Percentiles rank a stretch among this genome's conserved stretches.
Conservation (phyloP, 805 yeast species). For the Starmerella bombicola region DNA sequence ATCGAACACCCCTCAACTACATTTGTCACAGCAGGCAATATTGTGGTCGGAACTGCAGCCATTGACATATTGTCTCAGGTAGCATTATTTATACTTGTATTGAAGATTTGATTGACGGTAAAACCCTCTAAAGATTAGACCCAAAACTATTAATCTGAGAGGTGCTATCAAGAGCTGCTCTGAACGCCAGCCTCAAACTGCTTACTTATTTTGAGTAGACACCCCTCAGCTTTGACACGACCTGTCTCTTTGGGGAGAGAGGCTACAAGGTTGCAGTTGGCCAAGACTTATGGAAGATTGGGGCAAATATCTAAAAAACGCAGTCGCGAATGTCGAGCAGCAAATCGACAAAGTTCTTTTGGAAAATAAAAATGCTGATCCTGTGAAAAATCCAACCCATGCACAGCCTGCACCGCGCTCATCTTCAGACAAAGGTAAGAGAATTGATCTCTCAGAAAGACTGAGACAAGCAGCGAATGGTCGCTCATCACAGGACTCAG, state of each 20-base stretch:
- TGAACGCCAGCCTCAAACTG: too few species aligned
- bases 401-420: background rate
- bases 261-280: too few species aligned
- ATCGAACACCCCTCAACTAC: conserved; percentile 31
- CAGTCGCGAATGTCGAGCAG: conserved; percentile 35
- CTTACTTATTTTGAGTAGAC: too few species aligned
- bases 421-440: conserved; percentile 12
- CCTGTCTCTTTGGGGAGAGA: too few species aligned
- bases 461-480: conserved; percentile 64
- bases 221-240: too few species aligned
- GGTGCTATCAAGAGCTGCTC: too few species aligned
- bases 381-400: background rate
- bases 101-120: too few species aligned
- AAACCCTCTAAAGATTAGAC: too few species aligned
- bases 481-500: background rate
- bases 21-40: conserved; percentile 50
- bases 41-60: conserved; percentile 40
- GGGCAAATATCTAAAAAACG: conserved; percentile 30
- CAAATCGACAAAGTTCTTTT: conserved; percentile 31
- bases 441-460: conserved; percentile 72
- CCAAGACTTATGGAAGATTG: conserved; percentile 22
- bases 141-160: too few species aligned
- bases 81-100: conserved; percentile 36
- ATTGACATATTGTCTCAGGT: conserved; percentile 42
- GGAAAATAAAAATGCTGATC: conserved; percentile 14